Evolutionary conservation across 257 asterid species (phyloP), one percentile per base, ranked within the genome.

Genomic region (Jasminum sambac): DNA sequence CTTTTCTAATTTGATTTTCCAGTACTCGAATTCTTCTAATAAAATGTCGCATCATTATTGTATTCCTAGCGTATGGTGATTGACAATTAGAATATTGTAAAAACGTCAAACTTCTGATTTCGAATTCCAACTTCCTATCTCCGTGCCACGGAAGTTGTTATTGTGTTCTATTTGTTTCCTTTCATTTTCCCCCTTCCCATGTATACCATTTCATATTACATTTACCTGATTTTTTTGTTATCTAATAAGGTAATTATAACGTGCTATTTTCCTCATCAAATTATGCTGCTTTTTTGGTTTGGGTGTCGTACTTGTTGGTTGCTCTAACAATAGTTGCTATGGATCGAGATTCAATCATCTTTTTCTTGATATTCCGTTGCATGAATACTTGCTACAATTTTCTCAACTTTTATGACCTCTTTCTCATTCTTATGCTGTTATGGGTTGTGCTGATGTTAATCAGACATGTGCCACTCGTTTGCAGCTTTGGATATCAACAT

Each of bases 381-480:
- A 21, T 60, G 30, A 60, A 44, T 72, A 73, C 72, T 39, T 77
- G 69, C 67, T 67, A 69, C 72, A 58, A 19, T 72, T 72, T 70
- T 67, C 73, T 26, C 44, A 21, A 67, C 14, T 55, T 6, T 37
- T 60, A 40, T 19, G 6, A 58, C 69, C 55, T 58, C 71, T 63
- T 63, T 62, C 84, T 76, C 82, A 69, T 78, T 84, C 83, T 80
- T 83, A 83, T 78, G 48, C 69, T 77, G 84, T 76, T 77, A 77
- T 60, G 78, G 82, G 77, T 30, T 80, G 79, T 85, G 78, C 72
- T 86, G 88, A 75, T 86, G 80, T 89, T 86, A 86, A 91, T 83
- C 96, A 87, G 96, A 86, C 90, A 78, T 85, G 79, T 90, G 76
- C 91, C 92, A 89, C 94, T 84, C 95, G 79, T 87, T 87, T 94